phyloP scores from a whole-genome alignment of 1,284 basidiomycete genomes.

The Cryptococcus sp. region DNA sequence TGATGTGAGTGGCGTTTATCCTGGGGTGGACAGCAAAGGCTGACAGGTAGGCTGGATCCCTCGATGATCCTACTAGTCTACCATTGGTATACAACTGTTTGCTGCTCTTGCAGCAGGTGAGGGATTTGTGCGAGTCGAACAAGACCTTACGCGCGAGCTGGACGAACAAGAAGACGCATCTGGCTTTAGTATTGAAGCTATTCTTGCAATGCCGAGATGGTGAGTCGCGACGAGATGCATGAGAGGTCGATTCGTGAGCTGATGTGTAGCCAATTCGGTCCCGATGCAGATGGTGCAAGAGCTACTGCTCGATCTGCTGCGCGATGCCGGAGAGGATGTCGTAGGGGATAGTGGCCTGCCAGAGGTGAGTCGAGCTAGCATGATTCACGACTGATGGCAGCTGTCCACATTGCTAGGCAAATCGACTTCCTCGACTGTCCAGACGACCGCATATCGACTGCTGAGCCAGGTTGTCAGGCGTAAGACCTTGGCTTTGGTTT shows the following conservation, averaged over 20 bases:
- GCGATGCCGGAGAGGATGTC: constrained; percentile 59
- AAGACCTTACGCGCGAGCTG: constrained; percentile 66
- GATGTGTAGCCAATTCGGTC: constrained; percentile 48
- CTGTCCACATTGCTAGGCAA: constrained; percentile 31
- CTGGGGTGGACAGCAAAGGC: neutral
- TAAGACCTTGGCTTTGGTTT: constrained; percentile 55
- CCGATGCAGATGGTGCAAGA: constrained; percentile 65
- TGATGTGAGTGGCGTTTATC: constrained; percentile 56
- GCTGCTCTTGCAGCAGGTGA: constrained; percentile 60
- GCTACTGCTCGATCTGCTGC: constrained; percentile 61
- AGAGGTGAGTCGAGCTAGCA: constrained; percentile 2
- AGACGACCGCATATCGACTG: constrained; percentile 38
- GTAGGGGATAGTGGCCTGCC: constrained; percentile 59
- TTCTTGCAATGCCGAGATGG: constrained; percentile 39
- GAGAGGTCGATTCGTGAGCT: constrained; percentile 4
- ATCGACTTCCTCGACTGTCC: constrained; percentile 29
- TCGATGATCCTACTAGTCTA: constrained; percentile 58
- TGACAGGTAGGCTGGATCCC: constrained; percentile 55
- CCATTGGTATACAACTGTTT: constrained; percentile 65
- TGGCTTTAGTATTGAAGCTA: constrained; percentile 29
- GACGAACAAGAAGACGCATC: constrained; percentile 54
- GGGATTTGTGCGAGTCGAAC: constrained; percentile 67
- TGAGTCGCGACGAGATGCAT: constrained; percentile 9
- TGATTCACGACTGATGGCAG: constrained; percentile 2
- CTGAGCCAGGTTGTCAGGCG: constrained; percentile 30